Conservation (phyloP, 225 moss, liverwort and hornwort genomes). For the Polytrichum formosum region DNA sequence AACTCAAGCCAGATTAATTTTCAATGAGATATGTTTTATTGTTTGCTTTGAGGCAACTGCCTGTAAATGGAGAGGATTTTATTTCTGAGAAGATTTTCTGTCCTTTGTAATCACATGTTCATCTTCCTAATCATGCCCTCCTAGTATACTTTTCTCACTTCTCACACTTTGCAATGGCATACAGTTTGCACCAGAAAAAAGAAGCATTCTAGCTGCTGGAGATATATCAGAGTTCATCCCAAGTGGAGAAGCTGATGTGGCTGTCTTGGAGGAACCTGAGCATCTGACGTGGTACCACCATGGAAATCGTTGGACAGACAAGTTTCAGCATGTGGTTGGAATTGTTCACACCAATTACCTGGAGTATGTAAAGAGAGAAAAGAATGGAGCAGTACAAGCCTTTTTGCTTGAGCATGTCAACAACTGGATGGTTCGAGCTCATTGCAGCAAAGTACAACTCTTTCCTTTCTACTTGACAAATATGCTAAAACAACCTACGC, state of each 20-base stretch:
- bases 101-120: no score
- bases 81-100: no score
- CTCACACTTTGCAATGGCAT: conserved; percentile 4
- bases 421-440: conserved; percentile 77
- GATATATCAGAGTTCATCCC: conserved; percentile 91
- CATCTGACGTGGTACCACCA: conserved; percentile 96
- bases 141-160: not conserved
- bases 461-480: not conserved
- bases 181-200: conserved; percentile 84
- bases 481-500: no score
- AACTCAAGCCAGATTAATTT: conserved; percentile 8
- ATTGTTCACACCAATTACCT: conserved; percentile 97
- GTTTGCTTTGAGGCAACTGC: no score
- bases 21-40: conserved; percentile 12
- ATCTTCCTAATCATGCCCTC: no score
- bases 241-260: conserved; percentile 85
- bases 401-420: conserved; percentile 85
- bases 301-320: conserved; percentile 93
- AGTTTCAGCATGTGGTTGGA: conserved; percentile 97
- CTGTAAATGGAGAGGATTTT: not conserved
- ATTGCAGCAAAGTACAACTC: conserved; percentile 79
- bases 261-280: conserved; percentile 97
- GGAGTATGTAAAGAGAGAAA: conserved; percentile 87
- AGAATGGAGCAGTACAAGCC: conserved; percentile 67
- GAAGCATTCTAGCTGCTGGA: conserved; percentile 91